Conservation (phyloP, 2,329 filamentous ascomycete genomes). For the Rosellinia necatrix region DNA sequence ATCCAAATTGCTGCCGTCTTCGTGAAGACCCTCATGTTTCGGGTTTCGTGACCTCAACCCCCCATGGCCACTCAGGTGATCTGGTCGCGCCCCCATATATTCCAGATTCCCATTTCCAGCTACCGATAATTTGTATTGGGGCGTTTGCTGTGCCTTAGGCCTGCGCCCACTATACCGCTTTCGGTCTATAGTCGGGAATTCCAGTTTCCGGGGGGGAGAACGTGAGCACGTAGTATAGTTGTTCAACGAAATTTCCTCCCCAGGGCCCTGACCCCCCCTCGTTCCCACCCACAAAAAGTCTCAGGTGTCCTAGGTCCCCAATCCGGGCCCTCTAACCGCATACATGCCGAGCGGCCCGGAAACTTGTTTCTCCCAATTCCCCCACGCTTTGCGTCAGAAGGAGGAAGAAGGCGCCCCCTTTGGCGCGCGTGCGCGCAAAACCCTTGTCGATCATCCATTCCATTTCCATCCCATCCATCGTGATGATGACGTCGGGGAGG, state of each 20-base stretch:
- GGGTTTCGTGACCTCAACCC: not conserved
- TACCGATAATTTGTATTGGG: not conserved
- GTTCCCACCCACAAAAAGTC: no score
- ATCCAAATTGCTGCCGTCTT: not conserved
- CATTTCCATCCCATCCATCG: slow-evolving; percentile 5
- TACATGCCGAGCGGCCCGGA: slow-evolving; percentile 12
- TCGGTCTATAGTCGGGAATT: slow-evolving; percentile 16
- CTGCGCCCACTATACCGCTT: slow-evolving; percentile 2
- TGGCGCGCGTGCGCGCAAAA: no score
- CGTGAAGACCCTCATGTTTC: slow-evolving; percentile 1
- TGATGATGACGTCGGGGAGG: not conserved
- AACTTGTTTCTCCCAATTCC: slow-evolving; percentile 9
- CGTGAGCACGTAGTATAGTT: slow-evolving; percentile 13
- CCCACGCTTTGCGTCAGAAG: not conserved
- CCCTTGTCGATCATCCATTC: no score
- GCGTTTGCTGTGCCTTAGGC: slow-evolving; percentile 13
- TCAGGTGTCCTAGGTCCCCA: slow-evolving; percentile 12
- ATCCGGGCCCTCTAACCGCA: slow-evolving; percentile 4
- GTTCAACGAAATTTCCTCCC: no score
- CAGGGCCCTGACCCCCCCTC: no score
- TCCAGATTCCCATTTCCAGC: not conserved
- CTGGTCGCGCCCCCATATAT: not conserved
- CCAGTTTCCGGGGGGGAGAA: slow-evolving; percentile 9
- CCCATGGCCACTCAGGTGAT: not conserved
- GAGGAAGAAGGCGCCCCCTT: not conserved